Evolutionary conservation across 1,284 basidiomycete species (phyloP).

Genomic region (Thelephora terrestris): DNA sequence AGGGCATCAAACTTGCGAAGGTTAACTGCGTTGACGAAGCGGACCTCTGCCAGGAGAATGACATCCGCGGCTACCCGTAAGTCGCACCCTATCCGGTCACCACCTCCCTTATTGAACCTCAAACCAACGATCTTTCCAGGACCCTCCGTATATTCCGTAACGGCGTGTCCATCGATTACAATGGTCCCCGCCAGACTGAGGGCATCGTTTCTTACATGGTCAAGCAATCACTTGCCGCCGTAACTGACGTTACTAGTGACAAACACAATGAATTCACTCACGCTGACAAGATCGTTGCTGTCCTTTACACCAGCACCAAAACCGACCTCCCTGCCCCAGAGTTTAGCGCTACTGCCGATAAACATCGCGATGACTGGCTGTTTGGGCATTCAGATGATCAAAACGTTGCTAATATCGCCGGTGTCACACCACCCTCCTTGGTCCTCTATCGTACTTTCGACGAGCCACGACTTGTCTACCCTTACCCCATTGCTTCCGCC

Average conservation of each 20-base stretch:
- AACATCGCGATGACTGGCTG: conserved; percentile 86
- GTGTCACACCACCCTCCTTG: conserved; percentile 72
- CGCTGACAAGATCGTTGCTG: conserved; percentile 84
- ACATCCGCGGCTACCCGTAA: conserved; percentile 88
- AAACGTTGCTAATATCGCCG: conserved; percentile 58
- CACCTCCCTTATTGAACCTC: conserved; percentile 3
- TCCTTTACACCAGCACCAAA: conserved; percentile 73
- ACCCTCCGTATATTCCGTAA: conserved; percentile 89
- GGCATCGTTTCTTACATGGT: conserved; percentile 97
- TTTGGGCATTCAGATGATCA: conserved; percentile 81
- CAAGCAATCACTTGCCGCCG: conserved; percentile 98
- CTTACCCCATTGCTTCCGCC: conserved; percentile 51
- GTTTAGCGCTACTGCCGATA: conserved; percentile 75
- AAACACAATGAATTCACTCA: conserved; percentile 83
- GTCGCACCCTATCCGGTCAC: conserved; percentile 20
- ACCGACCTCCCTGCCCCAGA: conserved; percentile 59
- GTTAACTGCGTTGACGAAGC: conserved; percentile 90
- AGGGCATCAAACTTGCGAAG: conserved; percentile 88
- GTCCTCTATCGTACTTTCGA: conserved; percentile 94
- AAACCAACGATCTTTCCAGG: conserved; percentile 24
- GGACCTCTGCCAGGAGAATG: conserved; percentile 78
- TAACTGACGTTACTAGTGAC: conserved; percentile 67
- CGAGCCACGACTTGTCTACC: conserved; percentile 68
- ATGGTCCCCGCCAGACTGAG: conserved; percentile 87
- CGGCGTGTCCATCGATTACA: conserved; percentile 73